phyloP scores from a whole-genome alignment of 495 filamentous ascomycete genomes.

The Echria macrotheca region DNA sequence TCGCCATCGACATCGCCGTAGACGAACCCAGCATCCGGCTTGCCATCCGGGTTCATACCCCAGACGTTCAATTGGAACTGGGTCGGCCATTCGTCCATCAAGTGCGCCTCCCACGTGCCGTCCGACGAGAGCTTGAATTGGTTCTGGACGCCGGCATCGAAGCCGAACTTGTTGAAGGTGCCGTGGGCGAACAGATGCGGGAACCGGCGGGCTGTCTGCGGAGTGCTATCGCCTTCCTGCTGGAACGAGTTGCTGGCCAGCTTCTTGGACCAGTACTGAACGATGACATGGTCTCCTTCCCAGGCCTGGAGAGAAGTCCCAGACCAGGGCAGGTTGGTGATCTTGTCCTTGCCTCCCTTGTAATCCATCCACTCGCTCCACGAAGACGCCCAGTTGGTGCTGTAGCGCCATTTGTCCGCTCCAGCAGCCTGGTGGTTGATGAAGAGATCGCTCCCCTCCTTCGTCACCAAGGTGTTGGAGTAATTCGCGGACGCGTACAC shows the following conservation, averaged over 20 bases:
- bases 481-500: slow-evolving; percentile 60
- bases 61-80: slow-evolving; percentile 56
- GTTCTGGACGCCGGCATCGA: slow-evolving; percentile 56
- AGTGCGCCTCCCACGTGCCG: slow-evolving; percentile 54
- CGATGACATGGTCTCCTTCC: slow-evolving; percentile 59
- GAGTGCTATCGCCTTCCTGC: slow-evolving; percentile 53
- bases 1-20: slow-evolving; percentile 59
- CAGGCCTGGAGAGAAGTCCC: slow-evolving; percentile 59
- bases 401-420: slow-evolving; percentile 60
- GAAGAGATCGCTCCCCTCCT: slow-evolving; percentile 36
- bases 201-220: slow-evolving; percentile 45
- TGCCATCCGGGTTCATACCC: slow-evolving; percentile 48
- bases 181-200: slow-evolving; percentile 64
- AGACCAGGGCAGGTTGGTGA: slow-evolving; percentile 46
- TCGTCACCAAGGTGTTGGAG: slow-evolving; percentile 44
- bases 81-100: slow-evolving; percentile 60
- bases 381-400: slow-evolving; percentile 54
- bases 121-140: slow-evolving; percentile 40
- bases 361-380: slow-evolving; percentile 60
- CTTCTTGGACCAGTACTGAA: slow-evolving; percentile 62
- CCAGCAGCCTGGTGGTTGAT: slow-evolving; percentile 58
- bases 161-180: slow-evolving; percentile 61
- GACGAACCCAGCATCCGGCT: slow-evolving; percentile 54
- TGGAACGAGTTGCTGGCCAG: slow-evolving; percentile 56
- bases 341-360: slow-evolving; percentile 43